phyloP scores from a whole-genome alignment of 805 yeast species.

The Lachancea quebecensis region DNA sequence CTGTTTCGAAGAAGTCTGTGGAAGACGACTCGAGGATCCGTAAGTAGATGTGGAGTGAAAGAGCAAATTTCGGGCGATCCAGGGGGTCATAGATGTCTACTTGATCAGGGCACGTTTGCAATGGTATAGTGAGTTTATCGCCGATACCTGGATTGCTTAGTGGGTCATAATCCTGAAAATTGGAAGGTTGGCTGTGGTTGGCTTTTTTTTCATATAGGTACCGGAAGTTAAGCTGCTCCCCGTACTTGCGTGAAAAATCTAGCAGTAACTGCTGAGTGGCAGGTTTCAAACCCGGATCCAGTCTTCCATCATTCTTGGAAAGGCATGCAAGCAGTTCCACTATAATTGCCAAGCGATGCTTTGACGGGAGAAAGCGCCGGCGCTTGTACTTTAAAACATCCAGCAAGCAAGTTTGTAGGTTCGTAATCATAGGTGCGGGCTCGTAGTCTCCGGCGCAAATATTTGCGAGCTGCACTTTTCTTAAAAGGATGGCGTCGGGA shows the following conservation, averaged over 20 bases:
- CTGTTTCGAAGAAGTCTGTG: background rate
- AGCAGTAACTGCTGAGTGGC: constrained; percentile 13
- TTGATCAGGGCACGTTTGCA: constrained; percentile 19
- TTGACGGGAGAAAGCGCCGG: background rate
- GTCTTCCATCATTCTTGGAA: constrained; percentile 4
- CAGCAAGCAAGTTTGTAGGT: constrained; percentile 1
- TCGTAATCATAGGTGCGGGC: background rate
- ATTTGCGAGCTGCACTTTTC: constrained; percentile 17
- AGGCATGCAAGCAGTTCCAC: constrained; percentile 15
- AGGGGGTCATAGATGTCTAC: constrained; percentile 16
- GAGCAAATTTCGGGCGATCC: constrained; percentile 15
- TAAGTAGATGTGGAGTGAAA: constrained; percentile 14
- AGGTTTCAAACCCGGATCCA: constrained; percentile 1
- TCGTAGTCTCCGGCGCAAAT: constrained; percentile 15
- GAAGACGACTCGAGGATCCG: background rate
- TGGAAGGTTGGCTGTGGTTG: background rate
- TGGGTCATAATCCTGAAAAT: constrained; percentile 11
- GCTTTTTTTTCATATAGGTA: constrained; percentile 10
- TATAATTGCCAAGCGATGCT: constrained; percentile 4
- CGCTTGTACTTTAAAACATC: background rate
- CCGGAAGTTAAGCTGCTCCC: constrained; percentile 15
- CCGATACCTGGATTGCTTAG: constrained; percentile 15
- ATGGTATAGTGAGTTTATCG: background rate
- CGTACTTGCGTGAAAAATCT: constrained; percentile 14
- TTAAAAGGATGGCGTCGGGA: constrained; percentile 3